A percentile compares a stretch with the other conserved stretches of the same genome.
Evolutionary conservation across 2,329 filamentous ascomycete species (phyloP).

Genomic region (Arachnomyces sp.): DNA sequence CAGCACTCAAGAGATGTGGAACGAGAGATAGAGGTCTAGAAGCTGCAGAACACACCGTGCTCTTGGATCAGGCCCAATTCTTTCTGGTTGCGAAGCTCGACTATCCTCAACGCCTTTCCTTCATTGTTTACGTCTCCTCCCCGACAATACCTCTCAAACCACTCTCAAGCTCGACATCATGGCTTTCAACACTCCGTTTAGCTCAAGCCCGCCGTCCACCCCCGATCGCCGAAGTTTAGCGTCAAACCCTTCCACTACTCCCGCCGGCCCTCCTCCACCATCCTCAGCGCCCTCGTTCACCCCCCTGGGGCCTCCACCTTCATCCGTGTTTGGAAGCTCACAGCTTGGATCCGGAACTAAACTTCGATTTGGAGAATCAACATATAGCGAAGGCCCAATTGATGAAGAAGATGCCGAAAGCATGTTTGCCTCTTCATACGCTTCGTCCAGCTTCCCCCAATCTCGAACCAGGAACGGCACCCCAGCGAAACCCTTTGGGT

Average conservation of each 20-base stretch:
- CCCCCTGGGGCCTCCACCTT: slow-evolving; percentile 46
- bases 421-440: slow-evolving; percentile 30
- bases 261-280: slow-evolving; percentile 46
- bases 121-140: no score
- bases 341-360: slow-evolving; percentile 32
- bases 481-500: slow-evolving; percentile 8
- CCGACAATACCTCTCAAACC: no score
- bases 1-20: no score
- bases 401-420: slow-evolving; percentile 23
- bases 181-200: slow-evolving; percentile 28
- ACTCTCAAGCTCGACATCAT: slow-evolving; percentile 16
- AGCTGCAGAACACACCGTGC: no score
- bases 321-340: slow-evolving; percentile 45
- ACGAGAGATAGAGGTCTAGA: no score
- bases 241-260: slow-evolving; percentile 47
- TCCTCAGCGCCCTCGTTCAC: slow-evolving; percentile 48
- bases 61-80: no score
- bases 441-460: slow-evolving; percentile 24
- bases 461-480: slow-evolving; percentile 22
- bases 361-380: slow-evolving; percentile 25
- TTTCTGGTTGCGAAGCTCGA: no score
- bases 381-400: no score
- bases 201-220: slow-evolving; percentile 31
- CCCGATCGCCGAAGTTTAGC: slow-evolving; percentile 30
- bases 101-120: no score